These are phyloP conservation scores for Hyphopichia buzzinii DNA, from an alignment of 1,139 yeast genomes.

Conservation along the genomic window DNA sequence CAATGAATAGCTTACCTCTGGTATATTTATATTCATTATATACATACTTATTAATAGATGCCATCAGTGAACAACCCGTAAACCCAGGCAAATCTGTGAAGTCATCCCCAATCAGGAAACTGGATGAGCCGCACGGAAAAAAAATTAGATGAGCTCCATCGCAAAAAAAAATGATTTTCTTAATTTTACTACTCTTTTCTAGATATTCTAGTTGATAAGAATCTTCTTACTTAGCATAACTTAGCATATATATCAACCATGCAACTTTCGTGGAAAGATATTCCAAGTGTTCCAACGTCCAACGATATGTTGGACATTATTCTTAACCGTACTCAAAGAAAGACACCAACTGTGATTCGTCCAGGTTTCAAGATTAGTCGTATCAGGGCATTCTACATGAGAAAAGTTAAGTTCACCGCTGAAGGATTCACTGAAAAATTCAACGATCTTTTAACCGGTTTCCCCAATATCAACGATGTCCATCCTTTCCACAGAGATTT, in stretches of 20 bases:
- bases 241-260: constrained; percentile 38
- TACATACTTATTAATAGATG: too few species aligned
- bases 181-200: too few species aligned
- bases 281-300: constrained; percentile 89
- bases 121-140: constrained; percentile 6
- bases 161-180: too few species aligned
- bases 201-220: too few species aligned
- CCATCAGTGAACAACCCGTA: too few species aligned
- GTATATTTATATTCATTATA: too few species aligned
- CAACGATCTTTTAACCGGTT: constrained; percentile 77
- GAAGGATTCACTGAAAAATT: constrained; percentile 95
- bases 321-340: constrained; percentile 94
- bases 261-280: constrained; percentile 99
- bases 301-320: constrained; percentile 95
- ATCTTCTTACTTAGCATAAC: too few species aligned
- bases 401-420: constrained; percentile 93
- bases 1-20: constrained; percentile 61
- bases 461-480: constrained; percentile 95
- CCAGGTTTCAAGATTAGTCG: constrained; percentile 96
- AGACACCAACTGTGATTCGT: constrained; percentile 96
- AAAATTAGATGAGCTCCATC: not conserved
- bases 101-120: constrained; percentile 7
- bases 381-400: constrained; percentile 96
- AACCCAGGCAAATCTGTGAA: too few species aligned
- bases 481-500: constrained; percentile 98